Evolutionary conservation across 108 stramenopile genomes (phyloP).

Genomic region (Nitzschia putrida): DNA sequence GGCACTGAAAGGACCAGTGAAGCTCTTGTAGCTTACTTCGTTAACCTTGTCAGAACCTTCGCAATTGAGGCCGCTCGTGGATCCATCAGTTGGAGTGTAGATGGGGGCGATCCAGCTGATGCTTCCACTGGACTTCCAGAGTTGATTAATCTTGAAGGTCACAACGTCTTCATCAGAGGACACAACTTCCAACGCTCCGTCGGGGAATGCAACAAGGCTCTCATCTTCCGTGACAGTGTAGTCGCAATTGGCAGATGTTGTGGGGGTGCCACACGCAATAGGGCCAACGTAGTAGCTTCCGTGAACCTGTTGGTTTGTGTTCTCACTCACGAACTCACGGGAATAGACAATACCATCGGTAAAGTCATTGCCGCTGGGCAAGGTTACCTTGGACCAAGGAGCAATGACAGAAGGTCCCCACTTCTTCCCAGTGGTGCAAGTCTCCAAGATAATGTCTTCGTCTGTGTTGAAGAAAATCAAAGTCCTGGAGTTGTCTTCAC

Average conservation of each 20-base stretch:
- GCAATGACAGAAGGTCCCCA: slow-evolving; percentile 34
- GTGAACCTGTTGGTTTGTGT: slow-evolving; percentile 6
- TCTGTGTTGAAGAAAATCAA: slow-evolving; percentile 22
- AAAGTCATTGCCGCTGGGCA: slow-evolving; percentile 11
- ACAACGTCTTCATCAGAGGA: background rate
- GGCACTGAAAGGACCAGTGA: background rate
- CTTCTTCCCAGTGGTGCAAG: slow-evolving; percentile 9
- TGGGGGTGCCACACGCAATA: background rate
- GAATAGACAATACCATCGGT: slow-evolving; percentile 23
- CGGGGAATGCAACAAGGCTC: no score
- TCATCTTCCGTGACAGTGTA: no score
- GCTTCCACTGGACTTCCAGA: background rate
- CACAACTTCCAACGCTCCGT: no score
- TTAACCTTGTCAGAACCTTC: background rate
- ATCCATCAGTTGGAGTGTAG: background rate
- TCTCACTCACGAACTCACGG: background rate
- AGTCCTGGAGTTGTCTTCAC: slow-evolving; percentile 19
- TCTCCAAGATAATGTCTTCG: slow-evolving; percentile 12
- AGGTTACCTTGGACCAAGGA: slow-evolving; percentile 25
- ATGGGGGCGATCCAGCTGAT: background rate
- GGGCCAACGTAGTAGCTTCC: background rate
- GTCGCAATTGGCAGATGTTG: background rate
- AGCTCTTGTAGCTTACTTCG: no score
- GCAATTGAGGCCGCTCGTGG: no score
- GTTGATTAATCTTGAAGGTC: slow-evolving; percentile 3